phyloP scores from a whole-genome alignment of 2,329 filamentous ascomycete species.

The Allantophomopsis lycopodina region DNA sequence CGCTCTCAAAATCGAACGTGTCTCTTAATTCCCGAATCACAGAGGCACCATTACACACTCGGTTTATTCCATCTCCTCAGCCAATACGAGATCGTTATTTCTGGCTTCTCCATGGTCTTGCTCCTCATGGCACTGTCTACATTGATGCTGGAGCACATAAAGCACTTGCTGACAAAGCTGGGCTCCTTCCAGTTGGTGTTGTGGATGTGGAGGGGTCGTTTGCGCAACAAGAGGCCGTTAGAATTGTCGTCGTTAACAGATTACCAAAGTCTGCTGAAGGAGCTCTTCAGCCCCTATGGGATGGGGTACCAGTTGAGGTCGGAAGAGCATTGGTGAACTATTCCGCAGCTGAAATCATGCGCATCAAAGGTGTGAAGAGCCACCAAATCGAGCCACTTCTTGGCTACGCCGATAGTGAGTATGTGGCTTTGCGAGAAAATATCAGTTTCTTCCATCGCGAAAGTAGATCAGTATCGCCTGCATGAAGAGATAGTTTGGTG shows the following conservation, averaged over 20 bases:
- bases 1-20: slow-evolving; percentile 22
- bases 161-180: slow-evolving; percentile 71
- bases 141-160: slow-evolving; percentile 82
- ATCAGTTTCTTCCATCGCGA: slow-evolving; percentile 47
- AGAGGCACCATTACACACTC: slow-evolving; percentile 66
- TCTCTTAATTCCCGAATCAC: slow-evolving; percentile 23
- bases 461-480: slow-evolving; percentile 16
- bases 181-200: slow-evolving; percentile 81
- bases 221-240: slow-evolving; percentile 83
- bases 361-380: slow-evolving; percentile 77
- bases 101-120: slow-evolving; percentile 89
- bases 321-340: slow-evolving; percentile 90
- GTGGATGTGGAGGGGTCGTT: slow-evolving; percentile 82
- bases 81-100: slow-evolving; percentile 91
- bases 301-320: slow-evolving; percentile 52
- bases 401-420: slow-evolving; percentile 90
- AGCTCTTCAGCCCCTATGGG: slow-evolving; percentile 22
- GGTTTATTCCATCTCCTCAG: slow-evolving; percentile 73
- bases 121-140: slow-evolving; percentile 80
- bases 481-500: slow-evolving; percentile 6
- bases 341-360: slow-evolving; percentile 65
- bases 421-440: slow-evolving; percentile 80
- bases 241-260: slow-evolving; percentile 66
- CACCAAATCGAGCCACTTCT: slow-evolving; percentile 66
- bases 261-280: slow-evolving; percentile 2